phyloP scores from a whole-genome alignment of 176 grass and related monocot genomes.

The Alopecurus myosuroides region DNA sequence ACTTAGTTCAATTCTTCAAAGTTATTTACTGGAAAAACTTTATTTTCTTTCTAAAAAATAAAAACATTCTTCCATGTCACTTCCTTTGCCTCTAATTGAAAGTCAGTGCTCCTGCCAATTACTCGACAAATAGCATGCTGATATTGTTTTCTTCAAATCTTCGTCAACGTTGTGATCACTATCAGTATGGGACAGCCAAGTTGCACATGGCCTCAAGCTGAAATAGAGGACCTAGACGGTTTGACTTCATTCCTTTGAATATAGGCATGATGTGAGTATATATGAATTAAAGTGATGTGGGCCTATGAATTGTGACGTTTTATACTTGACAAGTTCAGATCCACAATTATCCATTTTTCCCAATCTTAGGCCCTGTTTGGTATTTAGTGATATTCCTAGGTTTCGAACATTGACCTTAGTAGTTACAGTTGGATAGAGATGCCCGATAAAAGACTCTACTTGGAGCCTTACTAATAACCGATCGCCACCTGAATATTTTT shows the following conservation, averaged over 20 bases:
- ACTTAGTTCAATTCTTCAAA: background rate
- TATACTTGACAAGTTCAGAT: background rate
- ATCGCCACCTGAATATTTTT: background rate
- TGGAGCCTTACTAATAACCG: background rate
- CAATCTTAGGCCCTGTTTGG: background rate
- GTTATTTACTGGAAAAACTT: background rate
- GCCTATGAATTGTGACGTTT: background rate
- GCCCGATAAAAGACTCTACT: background rate
- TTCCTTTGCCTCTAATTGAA: background rate
- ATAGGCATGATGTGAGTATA: background rate
- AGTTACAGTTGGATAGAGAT: background rate
- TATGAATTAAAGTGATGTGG: background rate
- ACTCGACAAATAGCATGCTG: background rate
- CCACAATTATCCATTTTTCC: background rate
- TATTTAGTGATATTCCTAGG: background rate
- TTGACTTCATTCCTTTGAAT: background rate
- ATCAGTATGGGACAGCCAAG: background rate
- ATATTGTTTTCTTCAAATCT: background rate
- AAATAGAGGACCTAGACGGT: conserved; percentile 10
- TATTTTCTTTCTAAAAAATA: background rate
- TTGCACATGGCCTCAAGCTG: background rate
- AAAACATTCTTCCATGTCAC: background rate
- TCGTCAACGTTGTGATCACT: background rate
- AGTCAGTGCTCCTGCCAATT: background rate
- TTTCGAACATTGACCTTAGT: background rate